phyloP scores from a whole-genome alignment of 2,329 filamentous ascomycete species.

The Colletotrichum shisoi region DNA sequence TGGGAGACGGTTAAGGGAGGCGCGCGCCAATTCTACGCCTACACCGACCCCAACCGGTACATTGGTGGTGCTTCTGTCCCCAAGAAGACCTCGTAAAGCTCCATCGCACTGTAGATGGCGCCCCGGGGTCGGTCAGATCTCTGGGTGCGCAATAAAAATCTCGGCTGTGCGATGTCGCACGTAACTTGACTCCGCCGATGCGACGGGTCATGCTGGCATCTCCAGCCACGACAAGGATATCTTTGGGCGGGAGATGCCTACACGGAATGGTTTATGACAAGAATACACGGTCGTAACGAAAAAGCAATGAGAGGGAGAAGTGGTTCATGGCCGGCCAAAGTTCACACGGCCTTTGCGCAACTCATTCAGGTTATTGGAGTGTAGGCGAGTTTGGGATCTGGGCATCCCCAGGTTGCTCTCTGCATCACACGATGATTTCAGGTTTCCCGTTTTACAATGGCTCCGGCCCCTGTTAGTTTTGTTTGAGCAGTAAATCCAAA shows the following conservation, averaged over 20 bases:
- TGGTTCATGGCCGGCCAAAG: conserved; percentile 29
- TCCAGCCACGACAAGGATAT: conserved; percentile 23
- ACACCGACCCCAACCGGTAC: conserved; percentile 81
- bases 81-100: conserved; percentile 54
- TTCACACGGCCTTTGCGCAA: conserved; percentile 33
- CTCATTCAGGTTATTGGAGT: conserved; percentile 37
- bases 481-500: conserved; percentile 33
- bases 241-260: conserved; percentile 19
- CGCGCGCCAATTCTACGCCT: conserved; percentile 76
- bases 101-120: neutral
- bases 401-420: conserved; percentile 30
- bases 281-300: conserved; percentile 30
- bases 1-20: conserved; percentile 82
- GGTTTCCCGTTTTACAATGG: conserved; percentile 32
- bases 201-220: conserved; percentile 33
- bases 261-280: conserved; percentile 9
- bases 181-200: conserved; percentile 23
- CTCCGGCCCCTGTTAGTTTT: conserved; percentile 33
- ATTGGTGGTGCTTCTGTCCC: conserved; percentile 63
- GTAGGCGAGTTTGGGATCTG: conserved; percentile 37
- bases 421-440: conserved; percentile 36
- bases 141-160: neutral
- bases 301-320: conserved; percentile 23
- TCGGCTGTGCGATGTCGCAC: conserved; percentile 5
- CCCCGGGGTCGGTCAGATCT: neutral